Base-by-base conservation (phyloP, 257 asterid species). In the Nicotiana noctiflora region DNA sequence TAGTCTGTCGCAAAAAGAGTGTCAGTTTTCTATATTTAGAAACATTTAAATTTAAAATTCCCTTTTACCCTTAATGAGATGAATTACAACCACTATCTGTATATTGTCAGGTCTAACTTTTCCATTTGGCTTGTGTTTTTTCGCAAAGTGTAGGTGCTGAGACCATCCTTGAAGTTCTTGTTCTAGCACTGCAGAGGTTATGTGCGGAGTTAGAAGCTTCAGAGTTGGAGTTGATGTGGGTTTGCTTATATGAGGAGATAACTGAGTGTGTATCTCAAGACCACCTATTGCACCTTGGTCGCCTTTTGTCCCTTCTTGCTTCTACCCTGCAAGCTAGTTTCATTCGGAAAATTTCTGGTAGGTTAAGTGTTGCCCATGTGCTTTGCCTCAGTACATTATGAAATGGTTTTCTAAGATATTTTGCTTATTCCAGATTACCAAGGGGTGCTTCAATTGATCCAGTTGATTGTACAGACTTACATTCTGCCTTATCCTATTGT, bases 321-420 rank as follows among this genome's bases (percentile, higher is more conserved):
- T 89, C 93, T 81, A 72, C 90, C 40, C 52, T 89, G 81, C 91
- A 89, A 82, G 90, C 79, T 85, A 92, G 88, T 70, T 77, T 75
- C 82, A 84, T 46, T 65, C 83, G 80, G 79, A 93, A 89, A 88
- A 53, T 89, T 62, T 82, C 92, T 85, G 99, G 99, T 95, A 86
- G 79, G 74, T 63, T 68, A 59, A 44, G 37, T 3, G 32, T 23
- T 44, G 29, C 32, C 15, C 21, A 15, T 66, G 15, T 40, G 57
- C 19, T 74, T 84, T 79, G 21, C 61, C 68, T 75, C 52, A 46
- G 52, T 81, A 40, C 46, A 31, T 80, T 61, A 84, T 84, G 78
- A 63, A 44, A 27, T 77, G 34, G 75, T 80, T 80, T 80, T 60
- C 9, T 79, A 62, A 57, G 40, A 29, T 62, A 67, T 70, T 80